These are phyloP conservation scores for Stemphylium vesicarium DNA, from an alignment of 2,329 filamentous ascomycete species.

Conservation along the genomic window DNA sequence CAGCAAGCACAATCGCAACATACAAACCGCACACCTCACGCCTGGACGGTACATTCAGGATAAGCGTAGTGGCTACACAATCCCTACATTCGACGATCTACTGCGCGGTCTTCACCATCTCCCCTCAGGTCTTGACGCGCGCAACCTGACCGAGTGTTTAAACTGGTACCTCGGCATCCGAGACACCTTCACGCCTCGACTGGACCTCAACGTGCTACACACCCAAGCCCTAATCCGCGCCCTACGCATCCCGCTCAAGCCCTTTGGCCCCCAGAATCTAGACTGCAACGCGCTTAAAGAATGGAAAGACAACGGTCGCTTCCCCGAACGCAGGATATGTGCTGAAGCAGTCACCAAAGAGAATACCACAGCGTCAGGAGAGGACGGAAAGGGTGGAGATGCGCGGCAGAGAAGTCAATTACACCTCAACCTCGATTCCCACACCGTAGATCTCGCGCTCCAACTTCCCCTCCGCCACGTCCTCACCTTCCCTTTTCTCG, in stretches of 20 bases:
- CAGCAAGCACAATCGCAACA: constrained; percentile 18
- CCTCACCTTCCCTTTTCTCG: constrained; percentile 30
- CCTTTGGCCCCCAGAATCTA: constrained; percentile 25
- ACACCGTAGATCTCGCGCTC: constrained; percentile 12
- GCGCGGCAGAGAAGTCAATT: constrained; percentile 3
- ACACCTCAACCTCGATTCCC: constrained; percentile 10
- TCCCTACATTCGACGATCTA: constrained; percentile 33
- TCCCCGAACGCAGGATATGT: constrained; percentile 11
- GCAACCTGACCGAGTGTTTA: constrained; percentile 28
- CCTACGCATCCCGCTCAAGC: constrained; percentile 19
- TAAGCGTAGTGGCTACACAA: constrained; percentile 1
- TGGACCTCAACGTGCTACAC: constrained; percentile 37
- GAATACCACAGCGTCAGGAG: background rate
- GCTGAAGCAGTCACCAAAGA: background rate
- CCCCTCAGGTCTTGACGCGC: constrained; percentile 27
- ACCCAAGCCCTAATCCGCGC: constrained; percentile 30
- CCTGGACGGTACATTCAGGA: constrained; percentile 11
- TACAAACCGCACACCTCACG: constrained; percentile 19
- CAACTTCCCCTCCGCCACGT: constrained; percentile 23
- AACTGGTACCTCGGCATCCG: constrained; percentile 27
- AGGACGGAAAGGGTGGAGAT: background rate
- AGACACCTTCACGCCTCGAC: constrained; percentile 24
- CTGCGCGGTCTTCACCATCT: constrained; percentile 24
- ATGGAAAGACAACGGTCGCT: constrained; percentile 24
- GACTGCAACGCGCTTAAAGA: constrained; percentile 25